A percentile compares a stretch with the other conserved stretches of the same genome.
Conservation (phyloP, 805 yeast species). For the Ogataea polymorpha region DNA sequence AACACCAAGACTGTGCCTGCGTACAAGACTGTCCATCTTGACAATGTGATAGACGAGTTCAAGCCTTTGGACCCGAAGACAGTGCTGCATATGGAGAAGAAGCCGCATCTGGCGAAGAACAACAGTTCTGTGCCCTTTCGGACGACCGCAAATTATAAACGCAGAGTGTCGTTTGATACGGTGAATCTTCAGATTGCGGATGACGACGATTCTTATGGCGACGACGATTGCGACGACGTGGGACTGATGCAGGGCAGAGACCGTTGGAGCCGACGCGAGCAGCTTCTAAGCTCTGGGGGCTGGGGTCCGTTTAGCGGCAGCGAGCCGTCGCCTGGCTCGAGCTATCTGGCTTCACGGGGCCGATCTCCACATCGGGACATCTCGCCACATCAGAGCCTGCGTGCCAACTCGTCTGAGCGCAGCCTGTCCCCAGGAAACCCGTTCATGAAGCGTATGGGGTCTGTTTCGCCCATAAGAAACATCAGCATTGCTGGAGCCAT, state of each 20-base stretch:
- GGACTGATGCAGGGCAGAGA: constrained; percentile 14
- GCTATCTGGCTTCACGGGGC: constrained; percentile 10
- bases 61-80: constrained; percentile 23
- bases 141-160: constrained; percentile 11
- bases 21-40: constrained; percentile 26
- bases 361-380: constrained; percentile 21
- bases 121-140: not conserved
- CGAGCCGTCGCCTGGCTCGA: constrained; percentile 22
- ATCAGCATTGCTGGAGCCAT: constrained; percentile 5
- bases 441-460: constrained; percentile 14
- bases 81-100: constrained; percentile 9
- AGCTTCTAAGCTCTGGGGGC: constrained; percentile 19
- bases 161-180: constrained; percentile 53
- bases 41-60: constrained; percentile 16
- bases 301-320: constrained; percentile 23
- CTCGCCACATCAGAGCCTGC: constrained; percentile 14
- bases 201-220: constrained; percentile 15
- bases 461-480: constrained; percentile 22
- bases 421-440: constrained; percentile 23
- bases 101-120: constrained; percentile 1
- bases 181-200: constrained; percentile 39
- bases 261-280: constrained; percentile 8
- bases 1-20: constrained; percentile 10
- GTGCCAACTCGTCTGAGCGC: constrained; percentile 16
- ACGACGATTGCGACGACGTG: constrained; percentile 22